Percentiles rank a stretch among this genome's conserved stretches.
These are phyloP conservation scores for Cunninghamia lanceolata DNA, from an alignment of 75 land plant species.

Conservation along the genomic window DNA sequence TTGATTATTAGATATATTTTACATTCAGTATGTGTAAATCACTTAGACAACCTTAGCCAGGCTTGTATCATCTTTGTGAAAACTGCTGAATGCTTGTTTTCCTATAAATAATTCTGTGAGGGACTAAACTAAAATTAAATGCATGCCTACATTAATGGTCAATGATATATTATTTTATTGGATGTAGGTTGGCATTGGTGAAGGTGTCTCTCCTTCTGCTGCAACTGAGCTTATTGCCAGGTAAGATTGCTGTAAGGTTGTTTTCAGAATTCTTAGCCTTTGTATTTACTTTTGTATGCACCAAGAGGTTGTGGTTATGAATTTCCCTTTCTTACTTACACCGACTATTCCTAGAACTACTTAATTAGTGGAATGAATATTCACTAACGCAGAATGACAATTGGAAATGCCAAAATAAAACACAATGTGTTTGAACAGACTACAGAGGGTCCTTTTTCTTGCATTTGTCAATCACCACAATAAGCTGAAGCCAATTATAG, in stretches of 20 bases:
- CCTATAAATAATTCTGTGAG: background rate
- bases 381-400: background rate
- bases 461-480: background rate
- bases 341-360: background rate
- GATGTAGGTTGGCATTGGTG: conserved; percentile 96
- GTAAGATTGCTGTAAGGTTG: conserved; percentile 22
- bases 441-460: background rate
- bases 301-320: background rate
- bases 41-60: background rate
- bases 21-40: background rate
- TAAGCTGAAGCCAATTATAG: background rate
- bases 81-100: background rate
- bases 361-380: background rate
- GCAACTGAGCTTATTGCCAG: conserved; percentile 99
- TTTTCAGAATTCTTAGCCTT: conserved; percentile 1
- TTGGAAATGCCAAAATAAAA: background rate
- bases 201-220: conserved; percentile 99
- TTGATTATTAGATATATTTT: background rate
- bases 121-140: background rate
- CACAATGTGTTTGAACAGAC: background rate
- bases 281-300: background rate
- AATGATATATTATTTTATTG: background rate
- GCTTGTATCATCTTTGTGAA: background rate
- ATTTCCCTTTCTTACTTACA: background rate
- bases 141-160: background rate